Conservation (phyloP, 1,284 basidiomycete species). For the Fomitopsis schrenkii region DNA sequence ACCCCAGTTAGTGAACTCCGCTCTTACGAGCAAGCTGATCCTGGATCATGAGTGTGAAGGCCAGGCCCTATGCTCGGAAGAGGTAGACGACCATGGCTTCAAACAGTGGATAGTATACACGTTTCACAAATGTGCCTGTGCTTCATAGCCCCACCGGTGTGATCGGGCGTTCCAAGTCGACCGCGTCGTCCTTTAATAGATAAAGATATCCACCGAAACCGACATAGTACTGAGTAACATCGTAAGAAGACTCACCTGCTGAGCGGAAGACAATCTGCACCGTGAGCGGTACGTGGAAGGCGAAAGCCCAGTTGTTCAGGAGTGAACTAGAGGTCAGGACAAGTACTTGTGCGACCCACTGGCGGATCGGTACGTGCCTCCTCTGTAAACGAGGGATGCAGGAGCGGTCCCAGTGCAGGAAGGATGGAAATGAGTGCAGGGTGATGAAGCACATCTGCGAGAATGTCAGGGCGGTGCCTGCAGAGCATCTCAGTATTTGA, state of each 20-base stretch:
- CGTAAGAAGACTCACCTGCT: constrained; percentile 56
- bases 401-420: constrained; percentile 34
- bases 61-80: too few relatives aligned
- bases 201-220: not conserved
- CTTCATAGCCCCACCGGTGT: too few relatives aligned
- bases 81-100: too few relatives aligned
- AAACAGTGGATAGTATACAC: too few relatives aligned
- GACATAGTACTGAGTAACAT: too few relatives aligned
- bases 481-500: not conserved
- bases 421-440: constrained; percentile 53
- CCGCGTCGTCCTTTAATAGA: too few relatives aligned
- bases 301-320: constrained; percentile 86
- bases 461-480: constrained; percentile 83
- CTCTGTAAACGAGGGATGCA: constrained; percentile 52
- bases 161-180: too few relatives aligned
- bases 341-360: constrained; percentile 77
- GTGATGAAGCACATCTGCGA: constrained; percentile 81
- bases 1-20: not conserved
- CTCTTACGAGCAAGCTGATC: not conserved
- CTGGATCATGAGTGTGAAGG: too few relatives aligned
- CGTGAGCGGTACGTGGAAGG: constrained; percentile 75
- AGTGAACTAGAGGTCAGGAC: constrained; percentile 68
- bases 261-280: constrained; percentile 88
- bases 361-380: constrained; percentile 64
- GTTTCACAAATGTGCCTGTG: too few relatives aligned